A percentile compares a stretch with the other conserved stretches of the same genome.
Evolutionary conservation across 306 rosid species (phyloP).

Genomic region (Medicago arabica): DNA sequence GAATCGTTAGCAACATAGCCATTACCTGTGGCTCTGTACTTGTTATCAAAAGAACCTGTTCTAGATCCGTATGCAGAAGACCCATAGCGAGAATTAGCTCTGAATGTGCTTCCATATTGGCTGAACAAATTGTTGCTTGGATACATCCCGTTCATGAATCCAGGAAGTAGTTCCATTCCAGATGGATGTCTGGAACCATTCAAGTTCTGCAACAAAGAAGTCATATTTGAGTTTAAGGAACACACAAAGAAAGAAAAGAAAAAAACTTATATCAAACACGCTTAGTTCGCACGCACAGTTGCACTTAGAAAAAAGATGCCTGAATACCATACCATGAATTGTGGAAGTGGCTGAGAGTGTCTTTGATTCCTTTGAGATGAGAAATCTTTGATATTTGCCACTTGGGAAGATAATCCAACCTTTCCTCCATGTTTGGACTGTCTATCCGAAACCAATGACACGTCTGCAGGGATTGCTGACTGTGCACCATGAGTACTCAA

Average conservation of each 20-base stretch:
- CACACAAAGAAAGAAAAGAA: no score
- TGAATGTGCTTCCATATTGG: constrained; percentile 51
- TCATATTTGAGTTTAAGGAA: background rate
- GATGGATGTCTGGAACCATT: constrained; percentile 41
- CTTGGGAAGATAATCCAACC: constrained; percentile 46
- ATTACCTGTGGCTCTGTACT: constrained; percentile 32
- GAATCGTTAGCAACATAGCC: constrained; percentile 32
- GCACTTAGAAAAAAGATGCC: background rate
- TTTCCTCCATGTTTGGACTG: constrained; percentile 44
- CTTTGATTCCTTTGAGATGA: constrained; percentile 44
- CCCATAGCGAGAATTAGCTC: constrained; percentile 45
- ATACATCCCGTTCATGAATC: constrained; percentile 45
- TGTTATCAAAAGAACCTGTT: constrained; percentile 34
- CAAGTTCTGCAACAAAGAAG: constrained; percentile 44
- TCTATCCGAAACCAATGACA: constrained; percentile 38
- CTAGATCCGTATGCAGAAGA: constrained; percentile 51
- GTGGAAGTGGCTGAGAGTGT: constrained; percentile 43
- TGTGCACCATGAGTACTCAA: constrained; percentile 36
- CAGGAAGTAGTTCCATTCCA: constrained; percentile 50
- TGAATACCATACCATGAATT: constrained; percentile 43
- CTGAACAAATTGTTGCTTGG: constrained; percentile 45
- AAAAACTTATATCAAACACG: background rate
- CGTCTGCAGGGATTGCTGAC: constrained; percentile 34
- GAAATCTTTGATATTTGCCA: constrained; percentile 39
- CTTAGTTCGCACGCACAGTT: background rate